Evolutionary conservation across 768 basidiomycete genomes (phyloP).

Genomic region (Tulasnella sp.): DNA sequence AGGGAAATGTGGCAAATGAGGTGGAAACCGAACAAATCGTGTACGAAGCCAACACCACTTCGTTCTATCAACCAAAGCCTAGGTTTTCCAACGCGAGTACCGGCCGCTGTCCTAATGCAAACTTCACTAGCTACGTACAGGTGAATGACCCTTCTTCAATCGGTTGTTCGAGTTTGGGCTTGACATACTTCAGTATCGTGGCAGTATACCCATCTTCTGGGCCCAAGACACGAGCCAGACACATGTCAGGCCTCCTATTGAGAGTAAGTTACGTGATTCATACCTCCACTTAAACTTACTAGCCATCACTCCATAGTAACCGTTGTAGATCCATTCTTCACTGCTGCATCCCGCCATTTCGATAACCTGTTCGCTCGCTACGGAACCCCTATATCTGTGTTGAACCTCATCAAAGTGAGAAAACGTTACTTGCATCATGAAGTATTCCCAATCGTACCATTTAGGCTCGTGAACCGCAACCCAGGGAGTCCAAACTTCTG

Average conservation of each 20-base stretch:
- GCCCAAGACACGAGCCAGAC: conserved; percentile 85
- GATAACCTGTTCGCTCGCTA: conserved; percentile 82
- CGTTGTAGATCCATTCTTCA: conserved; percentile 89
- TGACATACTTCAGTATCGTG: conserved; percentile 54
- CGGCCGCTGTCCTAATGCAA: conserved; percentile 46
- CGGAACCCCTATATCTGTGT: conserved; percentile 75
- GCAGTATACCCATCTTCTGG: conserved; percentile 95
- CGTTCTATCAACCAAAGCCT: conserved; percentile 63
- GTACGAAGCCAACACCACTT: conserved; percentile 75
- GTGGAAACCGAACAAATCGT: conserved; percentile 99
- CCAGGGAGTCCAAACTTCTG: conserved; percentile 77
- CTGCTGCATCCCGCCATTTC: conserved; percentile 86
- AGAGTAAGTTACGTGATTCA: conserved; percentile 47
- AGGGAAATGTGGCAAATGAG: conserved; percentile 98
- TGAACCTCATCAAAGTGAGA: conserved; percentile 87
- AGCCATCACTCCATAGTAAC: conserved; percentile 42
- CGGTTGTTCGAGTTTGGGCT: background rate
- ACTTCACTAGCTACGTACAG: conserved; percentile 93
- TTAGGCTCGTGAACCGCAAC: conserved; percentile 34
- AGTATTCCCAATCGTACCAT: no score
- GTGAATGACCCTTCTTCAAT: conserved; percentile 26
- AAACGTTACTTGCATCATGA: conserved; percentile 18
- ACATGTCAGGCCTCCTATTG: conserved; percentile 89
- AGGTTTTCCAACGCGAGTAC: conserved; percentile 22
- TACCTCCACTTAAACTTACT: background rate